Evolutionary conservation across 2,329 filamentous ascomycete genomes (phyloP), one percentile per base, ranked within the genome.

Genomic region (Scedosporium dehoogii): DNA sequence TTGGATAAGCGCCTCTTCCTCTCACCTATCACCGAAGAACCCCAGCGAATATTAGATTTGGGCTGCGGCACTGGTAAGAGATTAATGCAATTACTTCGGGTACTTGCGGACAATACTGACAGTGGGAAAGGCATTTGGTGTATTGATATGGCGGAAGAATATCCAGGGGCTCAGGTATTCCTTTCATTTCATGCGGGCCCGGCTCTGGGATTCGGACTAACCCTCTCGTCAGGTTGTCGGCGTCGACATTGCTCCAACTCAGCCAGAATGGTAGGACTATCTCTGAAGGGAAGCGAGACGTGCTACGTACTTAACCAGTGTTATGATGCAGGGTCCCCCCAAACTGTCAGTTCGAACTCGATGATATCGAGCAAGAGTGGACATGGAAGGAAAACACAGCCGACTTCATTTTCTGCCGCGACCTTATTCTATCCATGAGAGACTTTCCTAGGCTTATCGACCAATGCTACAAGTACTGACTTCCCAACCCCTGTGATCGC

Each of bases 341-440:
- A 51, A 88, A 87, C 67, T 82, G 85, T 62, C 79, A 81, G 66
- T 88, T 87, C 65, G 77, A 85, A 64, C 78, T 87, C 55, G 85
- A 87, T 70, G 84, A 88, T 68, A 79, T 82, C 46, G 81, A 84
- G 67, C 76, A 71, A 33, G 70, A 74, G 10, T 78, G 75, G 75
- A 81, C 72, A 71, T 82, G 73, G 58, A 74, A 77, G 1, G 69
- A 74, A 1, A 68, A 79, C 62, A 70, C 77, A 59, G 84, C 85
- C 68, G 84, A 87, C 71, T 83, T 79, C 67, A 79, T 88, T 60
- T 85, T 86, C 68, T 78, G 80, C 16, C 76, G 85, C 4, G 79
- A 69, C 10, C 69, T 85, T 1, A 76, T 85, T 63, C 70, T 72
- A 1, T 68, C 71, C 0, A 67, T 73, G n/a, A 66, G 71, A 25